phyloP scores from a whole-genome alignment of 148 eudicot genomes.

The Spergularia marina region DNA sequence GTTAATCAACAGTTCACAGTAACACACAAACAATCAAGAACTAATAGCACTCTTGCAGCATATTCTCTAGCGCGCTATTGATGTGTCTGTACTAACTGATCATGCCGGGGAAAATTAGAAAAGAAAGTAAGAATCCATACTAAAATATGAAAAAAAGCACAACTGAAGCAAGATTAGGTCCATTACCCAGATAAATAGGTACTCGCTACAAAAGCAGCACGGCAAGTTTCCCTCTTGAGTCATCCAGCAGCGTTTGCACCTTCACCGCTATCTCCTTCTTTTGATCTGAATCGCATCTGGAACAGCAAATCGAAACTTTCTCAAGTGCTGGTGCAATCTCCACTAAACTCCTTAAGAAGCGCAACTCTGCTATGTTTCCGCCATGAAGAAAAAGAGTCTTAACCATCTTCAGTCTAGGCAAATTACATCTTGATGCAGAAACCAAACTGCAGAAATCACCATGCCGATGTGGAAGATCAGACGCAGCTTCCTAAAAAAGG shows the following conservation, averaged over 20 bases:
- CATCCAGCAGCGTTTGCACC: conserved; percentile 6
- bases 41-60: no score
- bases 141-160: neutral
- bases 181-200: neutral
- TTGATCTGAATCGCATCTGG: neutral
- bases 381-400: conserved; percentile 33
- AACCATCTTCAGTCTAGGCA: conserved; percentile 15
- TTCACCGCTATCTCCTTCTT: neutral
- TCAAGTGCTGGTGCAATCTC: conserved; percentile 36
- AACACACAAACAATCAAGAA: no score
- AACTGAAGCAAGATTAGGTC: neutral
- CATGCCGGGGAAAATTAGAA: neutral
- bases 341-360: conserved; percentile 33
- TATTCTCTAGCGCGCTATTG: no score
- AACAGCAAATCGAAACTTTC: conserved; percentile 16
- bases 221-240: neutral
- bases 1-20: no score
- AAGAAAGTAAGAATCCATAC: neutral
- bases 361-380: conserved; percentile 26
- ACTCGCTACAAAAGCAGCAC: neutral
- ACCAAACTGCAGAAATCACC: neutral
- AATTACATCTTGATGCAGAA: neutral
- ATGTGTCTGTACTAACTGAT: neutral
- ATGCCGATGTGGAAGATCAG: neutral
- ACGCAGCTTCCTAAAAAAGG: neutral